These are phyloP conservation scores for Salix arbutifolia DNA, from an alignment of 345 rosid genomes.

Conservation along the genomic window DNA sequence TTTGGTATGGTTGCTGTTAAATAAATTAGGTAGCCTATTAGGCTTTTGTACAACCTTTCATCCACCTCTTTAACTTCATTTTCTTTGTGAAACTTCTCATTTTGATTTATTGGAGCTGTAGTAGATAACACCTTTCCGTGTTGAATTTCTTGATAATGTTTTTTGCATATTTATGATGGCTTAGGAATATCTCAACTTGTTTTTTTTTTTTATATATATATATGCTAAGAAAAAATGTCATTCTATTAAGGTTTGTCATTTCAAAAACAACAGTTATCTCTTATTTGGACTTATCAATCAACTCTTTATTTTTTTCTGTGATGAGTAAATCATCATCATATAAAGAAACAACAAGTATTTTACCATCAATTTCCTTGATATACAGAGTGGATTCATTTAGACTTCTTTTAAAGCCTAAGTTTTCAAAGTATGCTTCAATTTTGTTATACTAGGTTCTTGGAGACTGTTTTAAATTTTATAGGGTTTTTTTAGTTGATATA, in stretches of 20 bases:
- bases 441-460: neutral
- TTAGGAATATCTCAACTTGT: no score
- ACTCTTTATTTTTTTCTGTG: neutral
- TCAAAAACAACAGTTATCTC: neutral
- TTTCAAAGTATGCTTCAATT: neutral
- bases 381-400: neutral
- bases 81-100: neutral
- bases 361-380: neutral
- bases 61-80: neutral
- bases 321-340: neutral
- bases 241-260: neutral
- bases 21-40: neutral
- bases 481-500: neutral
- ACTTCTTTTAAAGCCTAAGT: neutral
- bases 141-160: neutral
- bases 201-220: no score
- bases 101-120: neutral
- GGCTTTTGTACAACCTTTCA: neutral
- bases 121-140: neutral
- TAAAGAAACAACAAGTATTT: neutral
- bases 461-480: neutral
- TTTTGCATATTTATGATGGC: no score
- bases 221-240: neutral
- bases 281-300: neutral
- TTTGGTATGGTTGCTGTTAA: neutral